Percentiles rank a stretch among this genome's conserved stretches.
Evolutionary conservation across 2,329 filamentous ascomycete species (phyloP).

Genomic region (Phyllosticta citribraziliensis): DNA sequence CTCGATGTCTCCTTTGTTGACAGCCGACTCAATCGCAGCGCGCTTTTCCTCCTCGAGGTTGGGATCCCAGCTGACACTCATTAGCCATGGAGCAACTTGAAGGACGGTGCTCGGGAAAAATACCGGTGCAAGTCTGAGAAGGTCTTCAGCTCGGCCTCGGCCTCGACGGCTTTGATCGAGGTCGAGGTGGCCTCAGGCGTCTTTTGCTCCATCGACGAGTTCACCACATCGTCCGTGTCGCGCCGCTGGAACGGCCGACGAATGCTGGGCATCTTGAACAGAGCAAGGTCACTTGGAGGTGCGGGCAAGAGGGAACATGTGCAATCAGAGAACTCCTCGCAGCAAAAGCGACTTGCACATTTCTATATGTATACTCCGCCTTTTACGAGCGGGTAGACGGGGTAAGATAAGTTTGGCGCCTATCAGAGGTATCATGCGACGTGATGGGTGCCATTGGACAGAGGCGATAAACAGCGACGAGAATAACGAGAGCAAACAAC

Average conservation of each 20-base stretch:
- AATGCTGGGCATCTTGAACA: conserved; percentile 5
- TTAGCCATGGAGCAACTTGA: neutral
- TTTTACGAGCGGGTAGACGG: neutral
- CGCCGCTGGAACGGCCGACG: conserved; percentile 3
- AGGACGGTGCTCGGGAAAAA: no score
- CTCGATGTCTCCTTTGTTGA: conserved; percentile 20
- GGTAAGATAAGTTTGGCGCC: neutral
- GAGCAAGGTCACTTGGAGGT: neutral
- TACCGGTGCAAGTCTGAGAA: conserved; percentile 6
- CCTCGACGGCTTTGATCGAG: neutral
- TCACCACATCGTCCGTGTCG: neutral
- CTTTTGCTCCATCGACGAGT: neutral
- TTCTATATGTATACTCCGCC: neutral
- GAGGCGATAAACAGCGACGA: neutral
- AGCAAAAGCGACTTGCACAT: neutral
- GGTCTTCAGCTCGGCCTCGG: conserved; percentile 4
- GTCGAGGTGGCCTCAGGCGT: neutral
- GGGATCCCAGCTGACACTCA: conserved; percentile 3
- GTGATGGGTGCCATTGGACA: neutral
- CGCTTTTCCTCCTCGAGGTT: conserved; percentile 11
- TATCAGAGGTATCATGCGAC: neutral
- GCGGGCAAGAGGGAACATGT: neutral
- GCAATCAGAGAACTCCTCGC: neutral
- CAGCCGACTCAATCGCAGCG: conserved; percentile 11
- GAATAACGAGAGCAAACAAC: neutral